Conservation (phyloP, 345 rosid genomes). For the Xanthoceras sorbifolium region DNA sequence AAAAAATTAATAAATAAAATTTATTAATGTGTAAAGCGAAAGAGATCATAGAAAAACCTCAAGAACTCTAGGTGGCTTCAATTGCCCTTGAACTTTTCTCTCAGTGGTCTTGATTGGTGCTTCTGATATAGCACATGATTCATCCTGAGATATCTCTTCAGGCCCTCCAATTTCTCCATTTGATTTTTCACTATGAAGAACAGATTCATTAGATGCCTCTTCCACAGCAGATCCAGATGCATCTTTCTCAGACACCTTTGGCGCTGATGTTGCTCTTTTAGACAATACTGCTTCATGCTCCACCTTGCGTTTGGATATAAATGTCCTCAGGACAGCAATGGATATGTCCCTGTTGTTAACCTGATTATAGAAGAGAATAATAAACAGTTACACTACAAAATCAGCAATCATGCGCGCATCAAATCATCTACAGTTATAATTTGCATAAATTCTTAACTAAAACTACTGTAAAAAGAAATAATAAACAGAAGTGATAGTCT, state of each 20-base stretch:
- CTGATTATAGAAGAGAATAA: constrained; percentile 38
- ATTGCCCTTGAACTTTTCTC: constrained; percentile 52
- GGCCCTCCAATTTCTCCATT: constrained; percentile 44
- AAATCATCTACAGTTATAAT: background rate
- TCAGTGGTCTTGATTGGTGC: constrained; percentile 46
- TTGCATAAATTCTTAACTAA: background rate
- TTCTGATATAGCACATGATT: constrained; percentile 38
- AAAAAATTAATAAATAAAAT: constrained; percentile 5
- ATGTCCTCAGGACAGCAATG: constrained; percentile 83
- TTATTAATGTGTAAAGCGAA: constrained; percentile 3
- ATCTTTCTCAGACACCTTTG: constrained; percentile 43
- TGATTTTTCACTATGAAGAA: constrained; percentile 33
- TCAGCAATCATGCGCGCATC: background rate
- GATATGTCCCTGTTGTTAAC: constrained; percentile 94
- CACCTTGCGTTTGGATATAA: constrained; percentile 61
- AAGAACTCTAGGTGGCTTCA: constrained; percentile 84
- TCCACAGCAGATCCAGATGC: constrained; percentile 34
- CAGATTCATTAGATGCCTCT: constrained; percentile 36
- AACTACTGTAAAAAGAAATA: background rate
- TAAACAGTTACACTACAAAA: background rate
- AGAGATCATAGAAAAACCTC: constrained; percentile 56
- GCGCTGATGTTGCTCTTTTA: constrained; percentile 49
- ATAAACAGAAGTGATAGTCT: background rate
- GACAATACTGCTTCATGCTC: constrained; percentile 66
- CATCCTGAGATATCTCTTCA: constrained; percentile 46